A percentile compares a stretch with the other conserved stretches of the same genome.
Conservation (phyloP, 805 yeast genomes). For the Suhomyces xylopsoci region DNA sequence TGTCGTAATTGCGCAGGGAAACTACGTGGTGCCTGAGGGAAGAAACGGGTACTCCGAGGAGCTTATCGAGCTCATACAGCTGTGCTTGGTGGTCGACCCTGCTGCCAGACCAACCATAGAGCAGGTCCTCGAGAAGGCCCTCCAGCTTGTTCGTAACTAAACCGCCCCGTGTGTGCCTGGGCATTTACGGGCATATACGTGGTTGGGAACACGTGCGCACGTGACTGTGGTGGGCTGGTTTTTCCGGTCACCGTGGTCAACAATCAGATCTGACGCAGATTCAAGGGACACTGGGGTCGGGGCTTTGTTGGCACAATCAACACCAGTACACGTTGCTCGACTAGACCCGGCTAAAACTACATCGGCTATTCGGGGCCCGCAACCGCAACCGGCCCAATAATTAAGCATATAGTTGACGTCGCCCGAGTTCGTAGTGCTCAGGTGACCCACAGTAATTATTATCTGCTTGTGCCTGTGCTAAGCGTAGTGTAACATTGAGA, state of each 20-base stretch:
- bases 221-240: neutral
- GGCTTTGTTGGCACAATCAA: neutral
- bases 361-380: neutral
- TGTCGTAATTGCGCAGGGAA: conserved; percentile 71
- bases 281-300: neutral
- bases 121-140: conserved; percentile 50
- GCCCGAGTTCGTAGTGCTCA: neutral
- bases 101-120: conserved; percentile 61
- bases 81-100: conserved; percentile 65
- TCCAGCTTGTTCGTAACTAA: conserved; percentile 25
- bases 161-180: neutral
- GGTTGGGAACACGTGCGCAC: neutral
- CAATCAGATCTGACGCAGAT: neutral
- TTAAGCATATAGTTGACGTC: neutral
- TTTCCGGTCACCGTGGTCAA: neutral
- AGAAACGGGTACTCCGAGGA: conserved; percentile 51
- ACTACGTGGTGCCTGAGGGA: conserved; percentile 52
- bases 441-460: neutral
- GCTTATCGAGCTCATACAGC: conserved; percentile 52
- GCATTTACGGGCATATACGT: neutral
- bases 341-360: neutral
- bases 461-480: neutral
- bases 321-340: neutral
- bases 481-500: neutral
- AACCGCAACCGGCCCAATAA: neutral